Conservation (phyloP, 306 rosid genomes). For the Abrus pulchellus region DNA sequence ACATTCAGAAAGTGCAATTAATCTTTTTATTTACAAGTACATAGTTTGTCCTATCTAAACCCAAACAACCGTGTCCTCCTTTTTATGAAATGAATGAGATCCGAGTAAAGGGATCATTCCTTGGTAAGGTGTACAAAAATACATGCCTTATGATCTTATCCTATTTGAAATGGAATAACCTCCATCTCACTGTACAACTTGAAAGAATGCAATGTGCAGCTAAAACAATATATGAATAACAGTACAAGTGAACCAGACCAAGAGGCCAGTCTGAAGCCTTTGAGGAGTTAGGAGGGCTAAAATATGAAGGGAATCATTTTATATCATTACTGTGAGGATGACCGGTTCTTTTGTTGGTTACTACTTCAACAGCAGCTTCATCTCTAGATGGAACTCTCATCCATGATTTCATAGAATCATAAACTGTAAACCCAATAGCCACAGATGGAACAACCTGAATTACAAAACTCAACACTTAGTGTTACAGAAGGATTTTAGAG, state of each 20-base stretch:
- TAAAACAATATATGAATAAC: slow-evolving; percentile 39
- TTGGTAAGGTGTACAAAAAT: slow-evolving; percentile 33
- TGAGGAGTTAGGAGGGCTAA: slow-evolving; percentile 36
- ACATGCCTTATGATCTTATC: neutral
- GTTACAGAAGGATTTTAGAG: slow-evolving; percentile 33
- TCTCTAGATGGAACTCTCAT: slow-evolving; percentile 92
- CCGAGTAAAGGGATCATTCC: slow-evolving; percentile 34
- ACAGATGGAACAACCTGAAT: slow-evolving; percentile 96
- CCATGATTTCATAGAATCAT: slow-evolving; percentile 74
- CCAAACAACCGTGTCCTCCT: slow-evolving; percentile 35
- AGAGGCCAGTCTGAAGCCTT: slow-evolving; percentile 49
- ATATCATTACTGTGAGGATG: slow-evolving; percentile 57
- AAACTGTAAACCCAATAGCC: slow-evolving; percentile 97
- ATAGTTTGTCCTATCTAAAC: slow-evolving; percentile 43
- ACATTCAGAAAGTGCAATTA: slow-evolving; percentile 30
- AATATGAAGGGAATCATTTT: slow-evolving; percentile 21
- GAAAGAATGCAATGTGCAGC: slow-evolving; percentile 71
- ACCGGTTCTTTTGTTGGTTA: slow-evolving; percentile 61
- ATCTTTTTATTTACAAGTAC: slow-evolving; percentile 44
- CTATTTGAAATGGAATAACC: slow-evolving; percentile 42
- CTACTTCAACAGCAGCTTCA: slow-evolving; percentile 65
- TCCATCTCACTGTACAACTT: slow-evolving; percentile 48
- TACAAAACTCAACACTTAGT: slow-evolving; percentile 40
- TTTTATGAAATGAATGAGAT: slow-evolving; percentile 45
- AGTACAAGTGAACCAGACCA: slow-evolving; percentile 39